Percentiles rank a stretch among this genome's conserved stretches.
phyloP scores from a whole-genome alignment of 2,329 filamentous ascomycete species.

The Pseudogymnoascus sp. region DNA sequence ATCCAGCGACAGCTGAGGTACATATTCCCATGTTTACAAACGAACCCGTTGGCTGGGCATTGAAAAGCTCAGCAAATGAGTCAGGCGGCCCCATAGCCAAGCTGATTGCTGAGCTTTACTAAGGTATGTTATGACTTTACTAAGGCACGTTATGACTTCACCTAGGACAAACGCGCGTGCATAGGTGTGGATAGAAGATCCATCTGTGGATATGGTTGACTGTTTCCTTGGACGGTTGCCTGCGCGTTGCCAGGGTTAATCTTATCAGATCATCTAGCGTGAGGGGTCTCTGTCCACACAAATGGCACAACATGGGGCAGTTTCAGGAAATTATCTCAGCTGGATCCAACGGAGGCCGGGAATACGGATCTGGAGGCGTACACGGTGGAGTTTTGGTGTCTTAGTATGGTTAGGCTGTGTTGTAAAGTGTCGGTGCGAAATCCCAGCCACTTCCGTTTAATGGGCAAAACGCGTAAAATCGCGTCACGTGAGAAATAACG shows the following conservation, averaged over 20 bases:
- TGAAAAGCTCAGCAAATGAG: background rate
- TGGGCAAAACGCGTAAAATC: conserved; percentile 8
- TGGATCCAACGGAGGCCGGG: background rate
- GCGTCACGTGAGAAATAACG: conserved; percentile 6
- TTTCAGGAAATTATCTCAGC: background rate
- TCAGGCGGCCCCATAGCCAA: background rate
- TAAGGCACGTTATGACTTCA: background rate
- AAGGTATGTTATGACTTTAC: background rate
- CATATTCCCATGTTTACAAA: background rate
- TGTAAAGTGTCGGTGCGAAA: conserved; percentile 6
- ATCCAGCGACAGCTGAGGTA: background rate
- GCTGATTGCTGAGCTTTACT: background rate
- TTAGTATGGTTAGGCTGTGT: background rate
- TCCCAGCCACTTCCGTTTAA: conserved; percentile 8
- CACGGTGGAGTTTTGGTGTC: background rate
- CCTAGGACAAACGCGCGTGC: background rate
- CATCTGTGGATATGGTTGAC: background rate
- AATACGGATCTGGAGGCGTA: conserved; percentile 1
- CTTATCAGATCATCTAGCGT: conserved; percentile 8
- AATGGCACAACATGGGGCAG: conserved; percentile 2
- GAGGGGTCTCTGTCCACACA: conserved; percentile 7
- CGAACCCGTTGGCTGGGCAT: background rate
- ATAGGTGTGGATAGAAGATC: background rate
- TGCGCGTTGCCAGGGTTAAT: background rate
- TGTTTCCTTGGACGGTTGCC: background rate